Base-by-base conservation (phyloP, 768 basidiomycete genomes). In the Ephemerocybe angulata region DNA sequence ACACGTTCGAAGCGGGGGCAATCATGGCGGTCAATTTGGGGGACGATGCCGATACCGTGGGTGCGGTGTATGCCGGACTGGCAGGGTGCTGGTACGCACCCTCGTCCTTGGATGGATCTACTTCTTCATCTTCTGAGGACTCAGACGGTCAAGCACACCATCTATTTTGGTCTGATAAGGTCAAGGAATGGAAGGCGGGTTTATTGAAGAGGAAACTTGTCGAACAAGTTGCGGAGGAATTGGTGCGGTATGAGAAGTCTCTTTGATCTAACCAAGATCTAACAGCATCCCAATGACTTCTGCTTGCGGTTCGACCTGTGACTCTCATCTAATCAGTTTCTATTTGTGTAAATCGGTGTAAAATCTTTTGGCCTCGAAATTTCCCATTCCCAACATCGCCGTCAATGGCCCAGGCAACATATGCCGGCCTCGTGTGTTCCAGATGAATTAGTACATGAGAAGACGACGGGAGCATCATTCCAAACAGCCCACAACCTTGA, bases 21-120 rank as follows among this genome's bases (percentile, higher is more conserved):
- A 60, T 77, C 38, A 67, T 77, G 62, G 73, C 72, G 4, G 72
- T 74, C 10, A 78, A 80, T 58, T 61, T 79, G 55, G 74, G 76
- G 1, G 54, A 63, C 53, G 76, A 78, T 58, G 72, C 78, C 1
- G 77, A 78, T 61, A 78, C 77, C 7, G 72, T 77, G 8, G 77
- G 73, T 0, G 75, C 74, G 2, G 68, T 78, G 24, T 78, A 77
- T 46, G 77, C 67, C n/a, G 76, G 76, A 1, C 61, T 80, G 13
- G 77, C 77, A 0, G 77, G 67, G 4, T 68, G 65, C 46, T 80
- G 76, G 73, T 78, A 78, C 57, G 71, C 65, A 15, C 10, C 22
- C 12, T 28, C 28, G 3, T 15, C 15, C 15, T 13, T n/a, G 44
- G 44, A 22, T 2, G 22, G 12, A 22, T n/a, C n/a, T n/a, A n/a